Evolutionary conservation across 2,329 filamentous ascomycete species (phyloP).

Genomic region (Pseudogymnoascus sp.): DNA sequence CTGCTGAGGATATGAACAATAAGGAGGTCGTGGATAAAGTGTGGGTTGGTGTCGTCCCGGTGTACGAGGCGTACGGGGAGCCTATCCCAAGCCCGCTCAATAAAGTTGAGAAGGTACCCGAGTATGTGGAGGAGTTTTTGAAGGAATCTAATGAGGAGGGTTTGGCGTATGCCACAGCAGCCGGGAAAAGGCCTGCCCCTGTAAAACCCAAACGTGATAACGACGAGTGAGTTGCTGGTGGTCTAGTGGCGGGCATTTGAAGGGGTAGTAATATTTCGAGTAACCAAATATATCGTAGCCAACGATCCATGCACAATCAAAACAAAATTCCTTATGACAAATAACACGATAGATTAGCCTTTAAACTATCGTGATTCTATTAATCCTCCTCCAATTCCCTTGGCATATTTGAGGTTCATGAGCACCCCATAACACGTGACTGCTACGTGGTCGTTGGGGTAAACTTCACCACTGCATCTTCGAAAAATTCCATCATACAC

Average conservation of each 20-base stretch:
- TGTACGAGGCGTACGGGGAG: slow-evolving; percentile 53
- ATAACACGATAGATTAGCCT: background rate
- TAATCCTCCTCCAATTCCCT: background rate
- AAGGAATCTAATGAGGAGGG: slow-evolving; percentile 40
- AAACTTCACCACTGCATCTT: background rate
- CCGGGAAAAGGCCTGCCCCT: background rate
- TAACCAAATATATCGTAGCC: background rate
- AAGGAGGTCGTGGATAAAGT: slow-evolving; percentile 34
- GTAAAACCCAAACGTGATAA: background rate
- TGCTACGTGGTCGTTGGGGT: background rate
- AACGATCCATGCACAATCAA: background rate
- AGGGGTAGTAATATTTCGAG: background rate
- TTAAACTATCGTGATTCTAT: background rate
- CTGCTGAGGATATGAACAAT: slow-evolving; percentile 41
- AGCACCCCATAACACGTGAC: slow-evolving; percentile 5
- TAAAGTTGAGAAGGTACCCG: slow-evolving; percentile 37
- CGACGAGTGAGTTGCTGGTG: background rate
- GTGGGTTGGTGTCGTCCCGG: slow-evolving; percentile 54
- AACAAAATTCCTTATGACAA: background rate
- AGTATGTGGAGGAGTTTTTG: slow-evolving; percentile 48
- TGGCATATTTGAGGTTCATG: slow-evolving; percentile 3
- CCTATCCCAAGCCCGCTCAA: slow-evolving; percentile 20
- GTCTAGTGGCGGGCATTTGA: background rate
- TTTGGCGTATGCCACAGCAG: background rate
- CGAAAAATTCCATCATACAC: background rate